Percentiles rank a stretch among this genome's conserved stretches.
phyloP scores from a whole-genome alignment of 768 basidiomycete genomes.

The Rhizopogon roseolus region DNA sequence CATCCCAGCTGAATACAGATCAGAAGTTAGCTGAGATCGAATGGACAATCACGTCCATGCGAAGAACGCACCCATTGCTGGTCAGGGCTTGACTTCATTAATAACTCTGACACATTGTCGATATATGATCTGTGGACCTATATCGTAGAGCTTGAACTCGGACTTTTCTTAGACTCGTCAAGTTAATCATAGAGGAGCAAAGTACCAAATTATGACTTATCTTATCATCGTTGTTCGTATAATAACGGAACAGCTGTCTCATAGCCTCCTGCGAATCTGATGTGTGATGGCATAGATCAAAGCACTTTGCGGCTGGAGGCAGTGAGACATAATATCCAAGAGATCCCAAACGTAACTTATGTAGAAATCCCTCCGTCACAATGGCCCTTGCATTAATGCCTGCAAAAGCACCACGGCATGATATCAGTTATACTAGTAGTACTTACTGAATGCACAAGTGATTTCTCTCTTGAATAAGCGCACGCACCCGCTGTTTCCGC shows the following conservation, averaged over 20 bases:
- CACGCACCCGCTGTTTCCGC: slow-evolving; percentile 62
- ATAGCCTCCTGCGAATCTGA: background rate
- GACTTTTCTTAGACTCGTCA: too few species aligned
- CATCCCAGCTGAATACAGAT: background rate
- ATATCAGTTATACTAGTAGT: background rate
- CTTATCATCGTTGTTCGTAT: too few species aligned
- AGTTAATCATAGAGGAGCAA: too few species aligned
- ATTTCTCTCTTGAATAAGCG: slow-evolving; percentile 53
- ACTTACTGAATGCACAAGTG: slow-evolving; percentile 53
- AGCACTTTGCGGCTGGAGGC: background rate
- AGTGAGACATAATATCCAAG: slow-evolving; percentile 6
- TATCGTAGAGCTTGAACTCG: too few species aligned
- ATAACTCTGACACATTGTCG: too few species aligned
- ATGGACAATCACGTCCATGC: background rate
- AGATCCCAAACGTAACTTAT: slow-evolving; percentile 35
- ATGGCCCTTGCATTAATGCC: slow-evolving; percentile 3
- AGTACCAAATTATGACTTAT: too few species aligned
- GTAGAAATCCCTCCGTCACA: slow-evolving; percentile 37
- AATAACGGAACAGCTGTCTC: too few species aligned
- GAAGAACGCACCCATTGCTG: background rate
- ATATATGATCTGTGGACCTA: too few species aligned
- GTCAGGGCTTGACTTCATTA: too few species aligned
- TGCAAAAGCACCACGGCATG: background rate
- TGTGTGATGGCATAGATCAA: background rate
- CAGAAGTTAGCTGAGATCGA: background rate